A percentile compares a stretch with the other conserved stretches of the same genome.
phyloP scores from a whole-genome alignment of 768 basidiomycete species.

The Pleurotus djamor region DNA sequence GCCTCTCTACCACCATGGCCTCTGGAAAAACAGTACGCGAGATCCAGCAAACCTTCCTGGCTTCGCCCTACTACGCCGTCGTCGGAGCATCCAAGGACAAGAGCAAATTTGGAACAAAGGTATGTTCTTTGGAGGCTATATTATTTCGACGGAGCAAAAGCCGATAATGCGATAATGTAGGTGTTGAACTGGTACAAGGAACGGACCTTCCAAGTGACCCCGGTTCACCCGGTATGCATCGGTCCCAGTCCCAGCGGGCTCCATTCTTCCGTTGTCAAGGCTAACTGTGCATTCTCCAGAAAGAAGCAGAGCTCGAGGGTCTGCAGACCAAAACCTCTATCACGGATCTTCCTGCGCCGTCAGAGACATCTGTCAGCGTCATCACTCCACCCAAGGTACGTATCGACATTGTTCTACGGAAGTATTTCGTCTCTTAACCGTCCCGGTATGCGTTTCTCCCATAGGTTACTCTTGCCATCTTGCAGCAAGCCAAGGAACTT shows the following conservation, averaged over 20 bases:
- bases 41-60: conserved; percentile 58
- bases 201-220: conserved; percentile 58
- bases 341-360: conserved; percentile 54
- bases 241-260: not conserved
- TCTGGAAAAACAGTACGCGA: not conserved
- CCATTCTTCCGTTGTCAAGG: conserved; percentile 1
- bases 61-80: conserved; percentile 67
- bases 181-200: conserved; percentile 76
- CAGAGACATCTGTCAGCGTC: conserved; percentile 72
- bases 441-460: not conserved
- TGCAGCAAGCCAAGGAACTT: conserved; percentile 69
- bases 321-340: conserved; percentile 54
- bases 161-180: conserved; percentile 26
- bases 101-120: conserved; percentile 79
- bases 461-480: conserved; percentile 67
- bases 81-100: conserved; percentile 82
- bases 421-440: not conserved
- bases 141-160: not conserved
- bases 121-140: conserved; percentile 11
- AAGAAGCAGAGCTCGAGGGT: conserved; percentile 69
- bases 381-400: conserved; percentile 73
- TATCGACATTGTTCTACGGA: not conserved
- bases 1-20: not conserved
- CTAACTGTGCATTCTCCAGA: conserved; percentile 35
- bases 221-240: conserved; percentile 67